Conservation (phyloP, 2,329 filamentous ascomycete genomes). For the Sarocladium strictum region DNA sequence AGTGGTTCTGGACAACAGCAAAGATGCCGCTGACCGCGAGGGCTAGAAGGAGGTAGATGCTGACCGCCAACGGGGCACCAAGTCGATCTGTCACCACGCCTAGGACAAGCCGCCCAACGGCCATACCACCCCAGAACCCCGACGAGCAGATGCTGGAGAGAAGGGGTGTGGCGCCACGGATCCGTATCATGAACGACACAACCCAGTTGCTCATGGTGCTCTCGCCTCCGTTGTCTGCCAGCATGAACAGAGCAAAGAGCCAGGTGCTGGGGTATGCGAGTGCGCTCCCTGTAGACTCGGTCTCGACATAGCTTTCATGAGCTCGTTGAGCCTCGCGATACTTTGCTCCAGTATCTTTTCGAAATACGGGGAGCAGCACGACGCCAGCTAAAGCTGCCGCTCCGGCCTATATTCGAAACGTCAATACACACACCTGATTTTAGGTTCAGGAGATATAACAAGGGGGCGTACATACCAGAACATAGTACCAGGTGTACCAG, state of each 20-base stretch:
- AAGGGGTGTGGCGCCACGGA: conserved; percentile 28
- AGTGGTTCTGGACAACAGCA: background rate
- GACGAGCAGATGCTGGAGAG: conserved; percentile 33
- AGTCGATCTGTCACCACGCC: conserved; percentile 25
- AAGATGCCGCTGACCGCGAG: conserved; percentile 9
- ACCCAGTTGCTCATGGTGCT: conserved; percentile 39
- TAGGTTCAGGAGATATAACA: too few species aligned
- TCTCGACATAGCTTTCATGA: too few species aligned
- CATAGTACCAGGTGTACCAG: conserved; percentile 73
- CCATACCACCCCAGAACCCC: conserved; percentile 38
- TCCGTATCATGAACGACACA: conserved; percentile 35
- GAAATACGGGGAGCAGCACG: too few species aligned
- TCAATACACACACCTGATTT: too few species aligned
- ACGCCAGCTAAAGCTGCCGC: too few species aligned
- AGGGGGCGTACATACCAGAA: too few species aligned
- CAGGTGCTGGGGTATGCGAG: conserved; percentile 20
- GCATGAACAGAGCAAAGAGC: conserved; percentile 34
- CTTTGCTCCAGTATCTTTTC: too few species aligned
- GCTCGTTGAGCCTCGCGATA: too few species aligned
- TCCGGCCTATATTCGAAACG: too few species aligned
- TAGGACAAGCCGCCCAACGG: conserved; percentile 27
- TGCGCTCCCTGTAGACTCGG: too few species aligned
- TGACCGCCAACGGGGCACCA: conserved; percentile 16
- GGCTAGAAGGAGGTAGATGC: conserved; percentile 3
- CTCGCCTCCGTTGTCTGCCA: conserved; percentile 37